phyloP scores from a whole-genome alignment of 2,329 filamentous ascomycete genomes.

The Colletotrichum limetticola region DNA sequence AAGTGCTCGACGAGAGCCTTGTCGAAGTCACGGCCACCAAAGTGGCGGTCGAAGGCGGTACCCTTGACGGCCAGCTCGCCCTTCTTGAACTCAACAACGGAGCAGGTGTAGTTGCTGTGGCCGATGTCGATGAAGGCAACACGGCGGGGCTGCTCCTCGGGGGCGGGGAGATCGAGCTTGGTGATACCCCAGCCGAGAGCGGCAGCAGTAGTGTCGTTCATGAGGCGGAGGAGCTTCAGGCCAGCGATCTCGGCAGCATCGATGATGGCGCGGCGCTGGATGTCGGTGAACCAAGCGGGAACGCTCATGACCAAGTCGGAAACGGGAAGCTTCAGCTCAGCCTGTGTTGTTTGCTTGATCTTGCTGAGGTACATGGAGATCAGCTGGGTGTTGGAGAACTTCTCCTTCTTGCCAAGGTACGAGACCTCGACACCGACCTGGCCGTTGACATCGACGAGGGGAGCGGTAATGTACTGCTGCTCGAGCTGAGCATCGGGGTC shows the following conservation, averaged over 20 bases:
- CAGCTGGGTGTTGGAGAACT: constrained; percentile 94
- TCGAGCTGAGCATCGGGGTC: constrained; percentile 95
- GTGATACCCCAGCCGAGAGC: constrained; percentile 98
- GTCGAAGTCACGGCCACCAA: constrained; percentile 98
- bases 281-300: constrained; percentile 96
- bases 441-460: constrained; percentile 89
- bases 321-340: constrained; percentile 90
- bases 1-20: constrained; percentile 95
- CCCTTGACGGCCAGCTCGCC: constrained; percentile 94
- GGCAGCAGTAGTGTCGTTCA: constrained; percentile 98
- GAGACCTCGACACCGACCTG: constrained; percentile 94
- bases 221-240: constrained; percentile 89
- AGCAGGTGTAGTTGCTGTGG: constrained; percentile 94
- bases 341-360: constrained; percentile 87
- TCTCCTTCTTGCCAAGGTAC: constrained; percentile 95
- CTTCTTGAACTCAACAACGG: constrained; percentile 96
- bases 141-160: constrained; percentile 91
- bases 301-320: constrained; percentile 94
- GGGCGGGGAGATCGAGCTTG: constrained; percentile 88
- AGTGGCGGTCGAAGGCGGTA: constrained; percentile 93
- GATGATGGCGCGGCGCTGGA: constrained; percentile 87
- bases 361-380: constrained; percentile 96
- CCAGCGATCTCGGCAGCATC: constrained; percentile 95
- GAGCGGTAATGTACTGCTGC: constrained; percentile 88
- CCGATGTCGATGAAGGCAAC: constrained; percentile 95